These are phyloP conservation scores for Pontederia crassipes DNA, from an alignment of 176 grass and related monocot genomes.

Conservation along the genomic window DNA sequence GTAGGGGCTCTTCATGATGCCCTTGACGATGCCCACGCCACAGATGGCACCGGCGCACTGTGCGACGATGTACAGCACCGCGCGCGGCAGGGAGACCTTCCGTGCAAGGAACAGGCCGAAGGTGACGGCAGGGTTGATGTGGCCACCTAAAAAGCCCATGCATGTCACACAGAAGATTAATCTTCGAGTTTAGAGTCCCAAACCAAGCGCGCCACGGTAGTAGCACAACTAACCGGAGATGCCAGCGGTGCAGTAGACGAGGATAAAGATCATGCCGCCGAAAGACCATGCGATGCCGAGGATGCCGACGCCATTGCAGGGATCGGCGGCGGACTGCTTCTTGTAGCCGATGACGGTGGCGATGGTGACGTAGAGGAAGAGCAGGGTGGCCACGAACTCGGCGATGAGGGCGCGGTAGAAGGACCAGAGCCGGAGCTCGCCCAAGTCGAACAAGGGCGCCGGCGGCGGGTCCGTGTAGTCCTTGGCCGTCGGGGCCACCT, in stretches of 20 bases:
- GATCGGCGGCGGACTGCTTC: conserved; percentile 1
- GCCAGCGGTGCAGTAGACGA: conserved; percentile 93
- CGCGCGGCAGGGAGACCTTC: conserved; percentile 33
- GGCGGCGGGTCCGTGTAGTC: conserved; percentile 15
- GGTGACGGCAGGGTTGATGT: conserved; percentile 46
- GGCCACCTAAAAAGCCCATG: conserved; percentile 6
- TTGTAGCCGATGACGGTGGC: conserved; percentile 12
- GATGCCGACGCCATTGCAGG: conserved; percentile 40
- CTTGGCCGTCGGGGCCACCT: background rate
- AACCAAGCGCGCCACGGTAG: background rate
- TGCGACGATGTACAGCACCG: conserved; percentile 32
- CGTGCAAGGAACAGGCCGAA: conserved; percentile 41
- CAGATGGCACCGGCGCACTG: conserved; percentile 39
- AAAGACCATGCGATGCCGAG: conserved; percentile 92
- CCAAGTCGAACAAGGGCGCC: conserved; percentile 5
- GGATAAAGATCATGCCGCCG: conserved; percentile 95
- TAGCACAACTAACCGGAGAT: conserved; percentile 37
- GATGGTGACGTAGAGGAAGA: conserved; percentile 15
- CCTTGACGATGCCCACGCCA: conserved; percentile 43
- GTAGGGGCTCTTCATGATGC: conserved; percentile 36
- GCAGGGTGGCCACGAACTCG: conserved; percentile 13
- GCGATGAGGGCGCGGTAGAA: conserved; percentile 12
- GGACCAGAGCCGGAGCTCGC: conserved; percentile 9
- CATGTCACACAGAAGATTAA: background rate
- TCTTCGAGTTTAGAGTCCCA: background rate